phyloP scores from a whole-genome alignment of 2,329 filamentous ascomycete genomes.

The Penicillium sp. region DNA sequence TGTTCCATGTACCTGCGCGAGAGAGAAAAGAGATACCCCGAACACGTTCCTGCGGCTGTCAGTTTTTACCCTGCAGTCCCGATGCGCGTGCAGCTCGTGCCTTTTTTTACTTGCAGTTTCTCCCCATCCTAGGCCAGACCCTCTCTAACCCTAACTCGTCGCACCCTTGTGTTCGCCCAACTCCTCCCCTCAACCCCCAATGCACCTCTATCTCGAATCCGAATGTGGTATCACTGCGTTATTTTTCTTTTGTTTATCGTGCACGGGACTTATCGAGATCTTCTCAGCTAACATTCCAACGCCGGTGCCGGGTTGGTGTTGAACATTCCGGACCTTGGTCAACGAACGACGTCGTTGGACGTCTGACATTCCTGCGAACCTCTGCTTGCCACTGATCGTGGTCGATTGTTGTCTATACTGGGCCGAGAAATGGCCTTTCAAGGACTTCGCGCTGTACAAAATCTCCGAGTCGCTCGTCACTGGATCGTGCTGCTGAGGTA shows the following conservation, averaged over 20 bases:
- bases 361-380: conserved; percentile 33
- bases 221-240: conserved; percentile 18
- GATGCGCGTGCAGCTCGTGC: conserved; percentile 28
- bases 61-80: conserved; percentile 25
- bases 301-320: conserved; percentile 25
- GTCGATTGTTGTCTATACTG: conserved; percentile 26
- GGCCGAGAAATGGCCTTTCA: conserved; percentile 16
- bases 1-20: conserved; percentile 18
- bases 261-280: conserved; percentile 11
- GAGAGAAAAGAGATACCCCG: conserved; percentile 28
- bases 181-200: not conserved
- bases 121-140: conserved; percentile 14
- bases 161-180: conserved; percentile 15
- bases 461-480: conserved; percentile 37
- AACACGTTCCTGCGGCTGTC: conserved; percentile 40
- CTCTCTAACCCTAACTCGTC: conserved; percentile 19
- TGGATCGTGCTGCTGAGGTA: conserved; percentile 34
- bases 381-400: conserved; percentile 31
- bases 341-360: conserved; percentile 25
- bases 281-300: conserved; percentile 34
- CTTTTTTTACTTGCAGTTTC: conserved; percentile 9
- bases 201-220: not conserved
- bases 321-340: conserved; percentile 32
- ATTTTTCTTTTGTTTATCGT: conserved; percentile 18
- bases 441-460: conserved; percentile 29